Evolutionary conservation across 257 asterid species (phyloP), one percentile per base, ranked within the genome.

Genomic region (Solanum piurae): DNA sequence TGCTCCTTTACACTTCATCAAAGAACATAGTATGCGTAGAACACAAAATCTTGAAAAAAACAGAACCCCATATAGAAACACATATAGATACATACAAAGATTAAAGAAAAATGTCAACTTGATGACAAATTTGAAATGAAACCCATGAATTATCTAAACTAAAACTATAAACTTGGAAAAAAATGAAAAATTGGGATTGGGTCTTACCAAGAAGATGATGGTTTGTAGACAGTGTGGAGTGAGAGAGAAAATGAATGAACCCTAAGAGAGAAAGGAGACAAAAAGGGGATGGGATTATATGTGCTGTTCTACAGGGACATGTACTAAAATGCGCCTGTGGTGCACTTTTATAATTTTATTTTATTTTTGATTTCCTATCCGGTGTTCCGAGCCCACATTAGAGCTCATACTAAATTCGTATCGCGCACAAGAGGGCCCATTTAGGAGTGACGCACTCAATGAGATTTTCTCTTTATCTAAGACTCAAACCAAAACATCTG

Each of bases 201-300:
- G 29, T 80, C 85, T 80, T 80, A 80, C 85, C 85, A 80, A 79
- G 85, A 80, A 80, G 85, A 80, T 46, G 85, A 21, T 34, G n/a
- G 76, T 71, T n/a, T 36, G 49, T 73, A 36, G 27, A 31, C 12
- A 71, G 12, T 3, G 77, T 16, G 27, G 6, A 33, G 77, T 31
- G 31, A 23, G 33, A 36, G 49, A 75, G 55, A 12, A 12, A 76
- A 13, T 27, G 34, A 80, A 46, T 27, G 66, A 46, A 80, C 68
- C 85, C 85, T 80, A 80, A 46, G 20, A 20, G 33, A 44, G 66
- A 44, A 29, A 80, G 29, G 42, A 36, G 29, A 46, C 85, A 46
- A 80, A 80, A 80, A 16, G 85, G 60, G 38, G 9, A 77, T 77
- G 84, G 3, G 84, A 79, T 44, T 2, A n/a, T 23, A 80, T 80